Evolutionary conservation across 2,329 filamentous ascomycete species (phyloP), one percentile per base, ranked within the genome.

Genomic region (Neocucurbitaria cava): DNA sequence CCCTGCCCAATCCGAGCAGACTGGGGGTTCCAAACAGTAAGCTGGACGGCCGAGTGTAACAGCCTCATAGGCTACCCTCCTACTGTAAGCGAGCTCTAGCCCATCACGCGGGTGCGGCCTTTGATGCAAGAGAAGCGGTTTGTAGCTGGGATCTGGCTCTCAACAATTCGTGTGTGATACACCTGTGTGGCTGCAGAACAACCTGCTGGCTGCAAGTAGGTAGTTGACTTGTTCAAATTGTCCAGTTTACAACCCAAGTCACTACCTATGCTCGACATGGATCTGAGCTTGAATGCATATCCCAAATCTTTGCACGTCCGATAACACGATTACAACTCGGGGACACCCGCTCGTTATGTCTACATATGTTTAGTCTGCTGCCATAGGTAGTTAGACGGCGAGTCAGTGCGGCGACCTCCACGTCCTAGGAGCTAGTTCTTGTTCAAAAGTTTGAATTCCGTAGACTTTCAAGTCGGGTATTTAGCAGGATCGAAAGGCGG

Each of bases 171-270:
- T 52, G 42, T 53, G 56, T 59, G 57, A 59, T 58, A 54, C 52
- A 43, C 52, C 33, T 46, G 48, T 53, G 60, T 64, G 60, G 58
- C 58, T 64, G 61, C 61, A 64, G 51, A 35, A 46, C 28, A 26
- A 15, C 28, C 9, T 31, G 28, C 9, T 31, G 28, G 28, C 28
- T 15, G 28, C 28, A 15, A 31, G 28, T 10, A 5, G n/a, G 28
- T 31, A 26, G 24, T 26, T 5, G 40, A 20, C 26, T 35, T 18
- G 10, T 9, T 38, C 15, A 8, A 10, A 38, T 8, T n/a, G 17
- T 17, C 7, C 3, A 3, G 15, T 15, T 11, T 4, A 31, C 10
- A 31, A 3, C 8, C 3, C 28, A 11, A 15, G 28, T 31, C 28
- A 9, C 24, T 26, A n/a, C n/a, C 26, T 28, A 6, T 28, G 28